A percentile compares a stretch with the other conserved stretches of the same genome.
Conservation (phyloP, 176 grass and related monocot species). For the Bonia amplexicaulis region DNA sequence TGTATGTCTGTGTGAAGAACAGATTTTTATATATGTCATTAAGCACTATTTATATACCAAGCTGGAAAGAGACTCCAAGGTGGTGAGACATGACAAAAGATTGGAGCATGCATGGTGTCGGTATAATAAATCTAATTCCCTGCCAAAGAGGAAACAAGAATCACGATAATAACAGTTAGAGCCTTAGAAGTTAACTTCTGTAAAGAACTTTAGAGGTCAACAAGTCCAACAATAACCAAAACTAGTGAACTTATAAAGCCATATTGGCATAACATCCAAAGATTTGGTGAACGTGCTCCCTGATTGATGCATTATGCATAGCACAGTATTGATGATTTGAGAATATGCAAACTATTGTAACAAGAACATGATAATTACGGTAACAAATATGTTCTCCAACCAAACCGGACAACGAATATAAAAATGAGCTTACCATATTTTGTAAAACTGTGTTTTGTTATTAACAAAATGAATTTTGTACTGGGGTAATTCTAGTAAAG, state of each 20-base stretch:
- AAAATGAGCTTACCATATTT: background rate
- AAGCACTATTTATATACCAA: constrained; percentile 46
- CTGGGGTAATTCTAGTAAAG: background rate
- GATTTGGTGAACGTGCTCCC: background rate
- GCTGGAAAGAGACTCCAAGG: constrained; percentile 92
- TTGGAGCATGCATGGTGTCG: constrained; percentile 80
- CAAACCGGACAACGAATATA: background rate
- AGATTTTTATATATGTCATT: constrained; percentile 16
- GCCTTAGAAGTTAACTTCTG: background rate
- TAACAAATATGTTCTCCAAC: constrained; percentile 4
- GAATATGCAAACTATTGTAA: background rate
- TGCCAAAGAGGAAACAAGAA: constrained; percentile 33
- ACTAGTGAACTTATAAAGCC: background rate
- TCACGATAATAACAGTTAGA: background rate
- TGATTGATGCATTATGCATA: background rate
- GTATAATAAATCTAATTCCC: constrained; percentile 96
- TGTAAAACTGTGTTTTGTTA: background rate
- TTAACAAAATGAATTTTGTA: background rate
- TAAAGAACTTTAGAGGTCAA: background rate
- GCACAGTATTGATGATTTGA: background rate
- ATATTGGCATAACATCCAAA: background rate
- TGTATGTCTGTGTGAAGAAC: background rate
- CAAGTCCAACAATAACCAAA: background rate
- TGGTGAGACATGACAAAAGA: constrained; percentile 81
- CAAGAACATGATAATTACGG: background rate